These are phyloP conservation scores for Ilex aquifolium DNA, from an alignment of 257 asterid genomes.

Conservation along the genomic window DNA sequence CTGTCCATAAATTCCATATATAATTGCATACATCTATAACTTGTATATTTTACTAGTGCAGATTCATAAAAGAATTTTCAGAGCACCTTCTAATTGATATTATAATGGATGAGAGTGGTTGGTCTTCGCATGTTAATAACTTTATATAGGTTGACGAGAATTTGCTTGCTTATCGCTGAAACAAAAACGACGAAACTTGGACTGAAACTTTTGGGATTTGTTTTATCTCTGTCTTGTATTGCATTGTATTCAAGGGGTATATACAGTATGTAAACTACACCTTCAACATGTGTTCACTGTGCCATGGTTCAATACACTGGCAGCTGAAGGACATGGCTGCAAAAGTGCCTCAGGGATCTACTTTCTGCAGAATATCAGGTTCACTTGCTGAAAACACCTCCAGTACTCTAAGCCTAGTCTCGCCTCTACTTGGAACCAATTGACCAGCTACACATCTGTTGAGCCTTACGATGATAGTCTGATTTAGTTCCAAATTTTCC, in stretches of 20 bases:
- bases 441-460: conserved; percentile 13
- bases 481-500: neutral
- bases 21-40: neutral
- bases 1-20: too few species aligned
- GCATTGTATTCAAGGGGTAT: neutral
- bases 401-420: conserved; percentile 19
- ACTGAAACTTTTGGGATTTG: neutral
- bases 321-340: conserved; percentile 54
- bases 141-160: too few species aligned
- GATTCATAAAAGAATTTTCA: too few species aligned
- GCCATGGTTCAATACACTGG: conserved; percentile 9
- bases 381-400: conserved; percentile 32
- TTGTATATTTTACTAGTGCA: too few species aligned
- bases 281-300: conserved; percentile 6
- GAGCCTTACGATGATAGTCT: neutral
- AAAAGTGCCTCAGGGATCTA: conserved; percentile 32
- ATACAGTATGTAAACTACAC: neutral
- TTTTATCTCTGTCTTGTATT: neutral
- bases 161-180: too few species aligned
- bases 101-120: too few species aligned
- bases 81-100: too few species aligned
- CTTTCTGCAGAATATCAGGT: conserved; percentile 37
- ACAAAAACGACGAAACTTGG: neutral
- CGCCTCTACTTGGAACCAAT: conserved; percentile 30
- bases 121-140: neutral